Conservation (phyloP, 352 stramenopile species). For the Pythium insidiosum region DNA sequence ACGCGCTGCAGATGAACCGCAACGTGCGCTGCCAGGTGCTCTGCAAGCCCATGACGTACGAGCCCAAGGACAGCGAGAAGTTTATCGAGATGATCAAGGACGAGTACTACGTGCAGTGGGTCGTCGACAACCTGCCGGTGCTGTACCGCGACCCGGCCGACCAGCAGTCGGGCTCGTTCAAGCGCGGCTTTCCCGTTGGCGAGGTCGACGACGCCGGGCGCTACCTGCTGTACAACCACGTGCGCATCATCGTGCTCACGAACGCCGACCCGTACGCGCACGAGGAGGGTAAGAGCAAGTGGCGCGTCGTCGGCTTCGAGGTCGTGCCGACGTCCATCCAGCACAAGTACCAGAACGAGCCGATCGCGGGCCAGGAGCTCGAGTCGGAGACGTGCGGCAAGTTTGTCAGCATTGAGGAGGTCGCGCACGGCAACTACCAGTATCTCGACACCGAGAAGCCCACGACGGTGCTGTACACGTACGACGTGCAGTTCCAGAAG, state of each 20-base stretch:
- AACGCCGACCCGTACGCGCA: slow-evolving; percentile 79
- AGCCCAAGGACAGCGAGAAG: slow-evolving; percentile 55
- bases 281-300: slow-evolving; percentile 53
- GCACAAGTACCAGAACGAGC: slow-evolving; percentile 87
- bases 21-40: slow-evolving; percentile 85
- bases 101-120: slow-evolving; percentile 94
- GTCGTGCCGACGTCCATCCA: slow-evolving; percentile 94
- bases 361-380: slow-evolving; percentile 70
- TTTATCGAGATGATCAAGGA: slow-evolving; percentile 92
- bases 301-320: slow-evolving; percentile 94
- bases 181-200: slow-evolving; percentile 90
- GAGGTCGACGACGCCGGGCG: slow-evolving; percentile 87
- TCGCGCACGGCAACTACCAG: slow-evolving; percentile 75
- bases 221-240: slow-evolving; percentile 98
- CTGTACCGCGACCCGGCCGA: slow-evolving; percentile 76
- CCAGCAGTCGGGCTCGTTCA: slow-evolving; percentile 68
- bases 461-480: slow-evolving; percentile 96
- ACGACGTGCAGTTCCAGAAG: slow-evolving; percentile 96
- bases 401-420: slow-evolving; percentile 84
- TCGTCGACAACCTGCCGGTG: slow-evolving; percentile 90
- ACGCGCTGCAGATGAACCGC: slow-evolving; percentile 86
- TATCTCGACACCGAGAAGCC: slow-evolving; percentile 60
- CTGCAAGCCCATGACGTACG: slow-evolving; percentile 85
- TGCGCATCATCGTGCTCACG: slow-evolving; percentile 93
- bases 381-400: slow-evolving; percentile 81